These are phyloP conservation scores for Psilocybe subaeruginosa DNA, from an alignment of 768 basidiomycete species.

Conservation along the genomic window DNA sequence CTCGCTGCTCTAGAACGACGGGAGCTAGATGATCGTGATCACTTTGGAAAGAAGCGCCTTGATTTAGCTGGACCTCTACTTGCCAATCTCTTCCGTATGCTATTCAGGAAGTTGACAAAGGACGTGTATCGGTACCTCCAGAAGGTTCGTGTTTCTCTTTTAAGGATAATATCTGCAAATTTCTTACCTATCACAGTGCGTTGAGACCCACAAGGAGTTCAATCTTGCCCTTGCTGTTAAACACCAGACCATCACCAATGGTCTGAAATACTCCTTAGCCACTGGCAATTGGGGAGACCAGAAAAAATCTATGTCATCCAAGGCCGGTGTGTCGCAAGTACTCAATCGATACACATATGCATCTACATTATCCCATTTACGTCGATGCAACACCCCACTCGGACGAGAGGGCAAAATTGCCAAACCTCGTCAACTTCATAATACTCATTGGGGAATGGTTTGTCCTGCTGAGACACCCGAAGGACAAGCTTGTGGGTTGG, in stretches of 20 bases:
- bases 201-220: slow-evolving; percentile 95
- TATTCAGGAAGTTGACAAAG: slow-evolving; percentile 95
- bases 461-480: slow-evolving; percentile 99
- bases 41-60: slow-evolving; percentile 97
- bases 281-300: slow-evolving; percentile 99
- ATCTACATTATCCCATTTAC: slow-evolving; percentile 95
- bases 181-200: slow-evolving; percentile 64
- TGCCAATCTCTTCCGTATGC: slow-evolving; percentile 96
- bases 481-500: slow-evolving; percentile 98
- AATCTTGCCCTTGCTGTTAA: slow-evolving; percentile 91
- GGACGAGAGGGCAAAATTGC: slow-evolving; percentile 99
- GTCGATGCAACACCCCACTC: slow-evolving; percentile 96
- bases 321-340: slow-evolving; percentile 98
- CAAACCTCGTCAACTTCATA: slow-evolving; percentile 98
- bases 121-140: slow-evolving; percentile 97
- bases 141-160: slow-evolving; percentile 61
- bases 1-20: slow-evolving; percentile 92
- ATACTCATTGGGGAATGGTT: slow-evolving; percentile 99
- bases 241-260: slow-evolving; percentile 96
- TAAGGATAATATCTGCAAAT: neutral
- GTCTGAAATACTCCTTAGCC: slow-evolving; percentile 95
- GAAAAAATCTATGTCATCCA: slow-evolving; percentile 97
- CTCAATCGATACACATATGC: slow-evolving; percentile 99
- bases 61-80: slow-evolving; percentile 95
- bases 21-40: slow-evolving; percentile 98